Percentiles rank a stretch among this genome's conserved stretches.
phyloP scores from a whole-genome alignment of 179 eudicot genomes.

The Silene noctiflora region DNA sequence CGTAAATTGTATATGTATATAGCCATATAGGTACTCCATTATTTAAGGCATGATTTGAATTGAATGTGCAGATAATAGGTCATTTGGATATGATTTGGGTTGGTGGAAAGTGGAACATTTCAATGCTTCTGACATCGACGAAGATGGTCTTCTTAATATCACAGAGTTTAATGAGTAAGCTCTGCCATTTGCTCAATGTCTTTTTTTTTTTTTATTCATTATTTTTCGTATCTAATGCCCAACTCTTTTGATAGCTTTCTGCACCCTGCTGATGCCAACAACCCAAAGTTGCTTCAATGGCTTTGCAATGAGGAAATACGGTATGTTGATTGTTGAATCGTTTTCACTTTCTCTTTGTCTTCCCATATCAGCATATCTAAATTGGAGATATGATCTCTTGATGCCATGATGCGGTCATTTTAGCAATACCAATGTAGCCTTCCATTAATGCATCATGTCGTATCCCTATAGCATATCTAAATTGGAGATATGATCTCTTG shows the following conservation, averaged over 20 bases:
- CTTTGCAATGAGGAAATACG: constrained; percentile 92
- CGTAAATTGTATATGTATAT: too few species aligned
- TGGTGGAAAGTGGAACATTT: constrained; percentile 99
- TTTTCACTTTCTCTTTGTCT: not conserved
- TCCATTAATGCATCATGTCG: not conserved
- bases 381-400: not conserved
- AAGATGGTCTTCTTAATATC: constrained; percentile 76
- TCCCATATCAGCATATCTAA: not conserved
- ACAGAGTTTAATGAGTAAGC: constrained; percentile 97
- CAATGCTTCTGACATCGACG: constrained; percentile 89
- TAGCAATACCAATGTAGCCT: not conserved
- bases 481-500: not conserved
- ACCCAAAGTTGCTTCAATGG: constrained; percentile 78
- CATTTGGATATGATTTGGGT: constrained; percentile 89
- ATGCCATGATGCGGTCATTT: too few species aligned
- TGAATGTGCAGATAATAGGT: constrained; percentile 47
- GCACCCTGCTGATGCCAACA: constrained; percentile 88
- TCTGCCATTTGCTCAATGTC: constrained; percentile 9
- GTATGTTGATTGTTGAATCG: constrained; percentile 30
- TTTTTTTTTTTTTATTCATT: constrained; percentile 4
- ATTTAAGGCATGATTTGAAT: too few species aligned
- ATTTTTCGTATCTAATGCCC: not conserved
- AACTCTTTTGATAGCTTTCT: constrained; percentile 55
- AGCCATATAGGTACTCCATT: too few species aligned
- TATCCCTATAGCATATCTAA: not conserved